phyloP scores from a whole-genome alignment of 2,329 filamentous ascomycete species.

The Stemphylium beticola region DNA sequence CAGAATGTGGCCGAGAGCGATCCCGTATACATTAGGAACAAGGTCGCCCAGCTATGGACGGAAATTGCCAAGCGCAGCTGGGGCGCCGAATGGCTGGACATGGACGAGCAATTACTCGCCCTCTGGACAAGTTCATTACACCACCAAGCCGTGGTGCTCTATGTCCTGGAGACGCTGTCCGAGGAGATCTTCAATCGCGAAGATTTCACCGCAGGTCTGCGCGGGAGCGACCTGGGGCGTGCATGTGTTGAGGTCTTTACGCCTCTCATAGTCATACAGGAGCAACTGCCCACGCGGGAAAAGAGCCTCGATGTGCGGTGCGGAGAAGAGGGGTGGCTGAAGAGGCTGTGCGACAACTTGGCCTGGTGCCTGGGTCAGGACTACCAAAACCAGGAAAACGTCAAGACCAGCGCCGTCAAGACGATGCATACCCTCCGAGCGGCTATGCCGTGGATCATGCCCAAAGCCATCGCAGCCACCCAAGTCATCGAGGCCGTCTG shows the following conservation, averaged over 20 bases:
- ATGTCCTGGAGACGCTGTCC: conserved; percentile 86
- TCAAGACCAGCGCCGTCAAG: conserved; percentile 75
- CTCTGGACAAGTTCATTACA: conserved; percentile 72
- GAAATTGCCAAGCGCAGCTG: conserved; percentile 93
- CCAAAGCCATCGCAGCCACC: conserved; percentile 73
- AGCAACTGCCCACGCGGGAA: conserved; percentile 77
- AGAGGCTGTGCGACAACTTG: conserved; percentile 76
- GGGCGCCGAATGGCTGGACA: conserved; percentile 91
- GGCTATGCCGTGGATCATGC: conserved; percentile 85
- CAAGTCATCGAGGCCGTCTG: conserved; percentile 47
- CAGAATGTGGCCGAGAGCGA: conserved; percentile 73
- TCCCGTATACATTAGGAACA: conserved; percentile 85
- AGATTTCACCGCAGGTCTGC: conserved; percentile 81
- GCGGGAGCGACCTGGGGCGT: conserved; percentile 83
- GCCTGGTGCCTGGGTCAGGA: conserved; percentile 72
- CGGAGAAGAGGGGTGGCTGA: conserved; percentile 86
- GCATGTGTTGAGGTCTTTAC: conserved; percentile 95
- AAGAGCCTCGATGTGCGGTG: conserved; percentile 72
- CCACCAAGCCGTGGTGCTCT: conserved; percentile 86
- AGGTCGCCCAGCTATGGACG: conserved; percentile 92
- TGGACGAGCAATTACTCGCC: conserved; percentile 83
- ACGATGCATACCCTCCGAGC: conserved; percentile 78
- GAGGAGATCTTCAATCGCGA: conserved; percentile 94
- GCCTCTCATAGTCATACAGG: conserved; percentile 73
- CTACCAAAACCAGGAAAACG: conserved; percentile 68